Evolutionary conservation across 2,329 filamentous ascomycete species (phyloP).

Genomic region (Falciphora oryzae): DNA sequence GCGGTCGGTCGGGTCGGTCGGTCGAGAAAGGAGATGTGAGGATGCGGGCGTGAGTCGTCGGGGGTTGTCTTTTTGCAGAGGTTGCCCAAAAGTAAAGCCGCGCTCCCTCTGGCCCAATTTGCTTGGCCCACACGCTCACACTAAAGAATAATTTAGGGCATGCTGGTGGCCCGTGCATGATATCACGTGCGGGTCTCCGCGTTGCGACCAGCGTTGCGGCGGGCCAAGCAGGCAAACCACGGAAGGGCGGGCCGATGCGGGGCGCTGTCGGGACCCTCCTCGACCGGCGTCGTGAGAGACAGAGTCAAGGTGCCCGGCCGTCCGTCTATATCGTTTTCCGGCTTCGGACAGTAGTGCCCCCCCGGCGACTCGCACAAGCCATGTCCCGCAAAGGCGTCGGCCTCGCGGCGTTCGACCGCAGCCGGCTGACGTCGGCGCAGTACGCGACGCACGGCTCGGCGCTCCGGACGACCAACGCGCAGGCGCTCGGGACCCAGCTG

Average conservation of each 20-base stretch:
- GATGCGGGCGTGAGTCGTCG: neutral
- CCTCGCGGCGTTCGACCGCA: conserved; percentile 83
- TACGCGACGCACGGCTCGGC: conserved; percentile 85
- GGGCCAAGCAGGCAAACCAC: too few relatives aligned
- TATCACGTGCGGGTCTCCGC: neutral
- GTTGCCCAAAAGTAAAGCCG: neutral
- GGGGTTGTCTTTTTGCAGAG: neutral
- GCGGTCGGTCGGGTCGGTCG: conserved; percentile 3
- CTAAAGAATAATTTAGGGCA: neutral
- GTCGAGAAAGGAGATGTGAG: conserved; percentile 1
- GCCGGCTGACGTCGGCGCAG: conserved; percentile 76
- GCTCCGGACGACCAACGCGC: conserved; percentile 77
- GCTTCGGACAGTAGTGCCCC: neutral
- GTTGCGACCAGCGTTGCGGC: too few relatives aligned
- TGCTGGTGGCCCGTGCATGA: neutral
- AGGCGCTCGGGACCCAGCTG: conserved; percentile 85
- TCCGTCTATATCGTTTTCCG: neutral
- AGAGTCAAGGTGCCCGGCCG: neutral
- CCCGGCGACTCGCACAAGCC: too few relatives aligned
- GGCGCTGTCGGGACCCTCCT: neutral
- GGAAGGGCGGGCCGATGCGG: too few relatives aligned
- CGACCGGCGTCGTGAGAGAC: too few relatives aligned
- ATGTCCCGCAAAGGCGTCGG: conserved; percentile 81
- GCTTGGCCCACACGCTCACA: neutral
- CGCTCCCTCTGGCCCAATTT: neutral